These are phyloP conservation scores for Colletotrichum simmondsii DNA, from an alignment of 2,329 filamentous ascomycete genomes.

Conservation along the genomic window DNA sequence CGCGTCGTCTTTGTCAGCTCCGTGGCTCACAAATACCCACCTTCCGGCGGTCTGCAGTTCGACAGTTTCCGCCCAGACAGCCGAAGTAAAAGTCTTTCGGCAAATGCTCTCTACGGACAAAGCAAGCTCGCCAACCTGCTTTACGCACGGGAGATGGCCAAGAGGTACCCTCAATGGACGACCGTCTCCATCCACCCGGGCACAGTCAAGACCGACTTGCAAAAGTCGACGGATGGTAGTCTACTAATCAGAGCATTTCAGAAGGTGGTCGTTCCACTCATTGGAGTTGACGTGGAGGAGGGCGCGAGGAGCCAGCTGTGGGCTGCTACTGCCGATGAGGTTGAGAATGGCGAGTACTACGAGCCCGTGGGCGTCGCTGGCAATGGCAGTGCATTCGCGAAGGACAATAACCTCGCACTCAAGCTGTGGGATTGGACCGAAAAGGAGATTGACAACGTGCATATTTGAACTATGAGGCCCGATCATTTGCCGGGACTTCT, in stretches of 20 bases:
- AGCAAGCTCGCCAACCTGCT: slow-evolving; percentile 62
- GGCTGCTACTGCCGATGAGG: slow-evolving; percentile 41
- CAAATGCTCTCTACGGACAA: slow-evolving; percentile 51
- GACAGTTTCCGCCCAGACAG: slow-evolving; percentile 44
- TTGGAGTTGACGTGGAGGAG: slow-evolving; percentile 33
- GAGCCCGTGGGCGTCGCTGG: slow-evolving; percentile 43
- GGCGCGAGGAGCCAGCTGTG: slow-evolving; percentile 44
- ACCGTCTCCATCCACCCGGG: slow-evolving; percentile 62
- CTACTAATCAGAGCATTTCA: too few relatives aligned
- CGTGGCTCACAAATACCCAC: slow-evolving; percentile 26
- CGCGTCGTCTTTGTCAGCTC: slow-evolving; percentile 43
- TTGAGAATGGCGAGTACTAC: slow-evolving; percentile 45
- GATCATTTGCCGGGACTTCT: too few relatives aligned
- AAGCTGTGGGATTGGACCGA: slow-evolving; percentile 48
- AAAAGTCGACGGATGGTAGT: background rate
- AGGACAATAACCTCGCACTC: slow-evolving; percentile 40
- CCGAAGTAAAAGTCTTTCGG: slow-evolving; percentile 36
- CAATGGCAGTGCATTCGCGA: slow-evolving; percentile 35
- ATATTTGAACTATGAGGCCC: too few relatives aligned
- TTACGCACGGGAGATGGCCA: slow-evolving; percentile 56
- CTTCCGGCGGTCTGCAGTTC: slow-evolving; percentile 40
- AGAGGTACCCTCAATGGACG: slow-evolving; percentile 52
- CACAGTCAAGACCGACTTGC: slow-evolving; percentile 41
- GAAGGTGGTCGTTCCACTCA: too few relatives aligned
- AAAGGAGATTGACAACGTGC: too few relatives aligned